A percentile compares a stretch with the other conserved stretches of the same genome.
These are phyloP conservation scores for Straminergon stramineum DNA, from an alignment of 225 moss, liverwort and hornwort species.

Conservation along the genomic window DNA sequence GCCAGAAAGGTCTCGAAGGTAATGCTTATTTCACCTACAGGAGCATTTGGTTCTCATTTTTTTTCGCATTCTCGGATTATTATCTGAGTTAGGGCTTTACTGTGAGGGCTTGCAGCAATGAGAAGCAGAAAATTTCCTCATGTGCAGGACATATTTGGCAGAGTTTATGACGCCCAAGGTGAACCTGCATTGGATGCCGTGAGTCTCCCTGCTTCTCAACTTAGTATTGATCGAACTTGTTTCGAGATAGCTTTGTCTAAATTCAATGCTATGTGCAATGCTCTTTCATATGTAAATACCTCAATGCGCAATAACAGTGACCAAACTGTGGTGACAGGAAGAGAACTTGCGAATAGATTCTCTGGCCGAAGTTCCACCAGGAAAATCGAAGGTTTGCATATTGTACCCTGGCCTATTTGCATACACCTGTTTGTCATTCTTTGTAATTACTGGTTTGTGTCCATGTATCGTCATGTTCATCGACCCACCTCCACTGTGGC, in stretches of 20 bases:
- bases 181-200: conserved; percentile 68
- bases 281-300: not conserved
- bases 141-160: conserved; percentile 59
- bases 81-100: not conserved
- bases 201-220: conserved; percentile 1
- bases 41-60: not conserved
- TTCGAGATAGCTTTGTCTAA: not conserved
- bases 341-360: conserved; percentile 66
- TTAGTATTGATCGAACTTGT: not conserved
- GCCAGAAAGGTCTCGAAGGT: not conserved
- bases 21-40: not conserved
- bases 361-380: conserved; percentile 61
- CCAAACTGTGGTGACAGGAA: conserved; percentile 24
- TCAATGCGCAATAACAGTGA: not conserved
- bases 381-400: conserved; percentile 41
- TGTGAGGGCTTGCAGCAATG: not conserved
- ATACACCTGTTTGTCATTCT: not conserved
- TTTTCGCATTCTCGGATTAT: not conserved
- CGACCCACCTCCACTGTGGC: not conserved
- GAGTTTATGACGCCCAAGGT: conserved; percentile 68
- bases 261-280: not conserved
- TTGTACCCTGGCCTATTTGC: not conserved
- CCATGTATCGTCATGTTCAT: not conserved
- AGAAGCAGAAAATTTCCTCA: not conserved
- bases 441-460: not conserved